Evolutionary conservation across 257 asterid species (phyloP).

Genomic region (Cynanchum wilfordii): DNA sequence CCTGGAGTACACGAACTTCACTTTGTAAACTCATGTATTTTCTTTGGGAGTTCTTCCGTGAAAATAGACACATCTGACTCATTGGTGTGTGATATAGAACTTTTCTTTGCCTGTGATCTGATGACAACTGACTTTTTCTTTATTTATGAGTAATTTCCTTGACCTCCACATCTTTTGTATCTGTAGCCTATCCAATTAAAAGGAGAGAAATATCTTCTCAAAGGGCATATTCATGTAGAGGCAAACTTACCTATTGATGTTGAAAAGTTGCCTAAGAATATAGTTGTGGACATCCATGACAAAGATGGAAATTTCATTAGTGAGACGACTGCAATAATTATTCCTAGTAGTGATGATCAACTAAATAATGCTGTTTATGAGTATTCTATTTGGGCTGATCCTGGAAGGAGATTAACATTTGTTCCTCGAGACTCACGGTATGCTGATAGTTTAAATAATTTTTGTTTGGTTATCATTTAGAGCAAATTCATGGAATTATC

Average conservation of each 20-base stretch:
- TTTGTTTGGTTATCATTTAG: constrained; percentile 16
- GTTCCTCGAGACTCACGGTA: constrained; percentile 80
- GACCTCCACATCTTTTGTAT: constrained; percentile 18
- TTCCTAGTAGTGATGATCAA: constrained; percentile 43
- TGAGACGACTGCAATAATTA: constrained; percentile 43
- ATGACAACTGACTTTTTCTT: not conserved
- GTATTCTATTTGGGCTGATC: constrained; percentile 77
- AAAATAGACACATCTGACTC: constrained; percentile 63
- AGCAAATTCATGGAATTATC: not conserved
- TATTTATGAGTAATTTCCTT: not conserved
- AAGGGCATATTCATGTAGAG: constrained; percentile 62
- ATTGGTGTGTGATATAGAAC: constrained; percentile 37
- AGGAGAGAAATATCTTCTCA: constrained; percentile 82
- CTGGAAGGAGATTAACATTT: constrained; percentile 57
- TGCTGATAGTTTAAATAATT: constrained; percentile 21
- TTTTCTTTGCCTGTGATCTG: constrained; percentile 8
- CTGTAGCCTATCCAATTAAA: constrained; percentile 75
- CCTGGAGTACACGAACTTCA: constrained; percentile 93
- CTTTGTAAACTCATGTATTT: constrained; percentile 72
- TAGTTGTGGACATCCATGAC: constrained; percentile 58
- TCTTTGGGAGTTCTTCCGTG: constrained; percentile 65
- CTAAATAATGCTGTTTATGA: constrained; percentile 43
- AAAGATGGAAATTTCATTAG: constrained; percentile 45
- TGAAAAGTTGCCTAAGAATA: constrained; percentile 48
- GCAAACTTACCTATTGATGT: constrained; percentile 21